Evolutionary conservation across 2,329 filamentous ascomycete species (phyloP).

Genomic region (Fusarium sp.): DNA sequence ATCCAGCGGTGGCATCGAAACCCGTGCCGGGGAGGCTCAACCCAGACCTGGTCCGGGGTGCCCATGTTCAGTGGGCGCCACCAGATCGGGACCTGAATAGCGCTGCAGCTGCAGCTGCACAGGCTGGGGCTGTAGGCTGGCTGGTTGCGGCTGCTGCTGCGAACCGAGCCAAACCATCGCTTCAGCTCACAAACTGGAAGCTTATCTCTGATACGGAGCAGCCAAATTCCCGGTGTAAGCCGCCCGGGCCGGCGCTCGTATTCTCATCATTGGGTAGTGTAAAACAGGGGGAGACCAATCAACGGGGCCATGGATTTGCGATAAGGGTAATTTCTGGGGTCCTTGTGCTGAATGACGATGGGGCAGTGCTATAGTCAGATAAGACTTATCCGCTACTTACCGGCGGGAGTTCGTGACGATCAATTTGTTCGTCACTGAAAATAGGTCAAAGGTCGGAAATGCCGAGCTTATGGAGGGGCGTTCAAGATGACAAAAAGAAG

Average conservation of each 20-base stretch:
- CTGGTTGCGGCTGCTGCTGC: constrained; percentile 25
- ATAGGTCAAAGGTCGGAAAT: constrained; percentile 45
- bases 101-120: constrained; percentile 23
- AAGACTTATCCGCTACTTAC: constrained; percentile 43
- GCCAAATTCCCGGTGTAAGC: constrained; percentile 43
- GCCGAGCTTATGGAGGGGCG: constrained; percentile 33
- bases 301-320: constrained; percentile 30
- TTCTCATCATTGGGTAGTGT: constrained; percentile 41
- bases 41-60: constrained; percentile 23
- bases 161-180: not conserved
- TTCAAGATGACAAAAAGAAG: constrained; percentile 10
- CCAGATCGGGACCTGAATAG: constrained; percentile 45
- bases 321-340: constrained; percentile 32
- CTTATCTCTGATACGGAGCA: constrained; percentile 39
- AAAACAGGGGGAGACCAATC: constrained; percentile 40
- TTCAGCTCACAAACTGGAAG: constrained; percentile 9
- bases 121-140: constrained; percentile 19
- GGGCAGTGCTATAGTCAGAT: constrained; percentile 35
- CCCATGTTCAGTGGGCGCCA: constrained; percentile 38
- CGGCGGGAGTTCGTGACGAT: constrained; percentile 41
- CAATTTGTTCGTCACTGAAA: constrained; percentile 38
- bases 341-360: too few relatives aligned
- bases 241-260: constrained; percentile 50
- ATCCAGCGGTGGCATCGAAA: constrained; percentile 25
- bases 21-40: constrained; percentile 31